Percentiles rank a stretch among this genome's conserved stretches.
phyloP scores from a whole-genome alignment of 306 rosid genomes.

The Pterocarpus macrocarpus region DNA sequence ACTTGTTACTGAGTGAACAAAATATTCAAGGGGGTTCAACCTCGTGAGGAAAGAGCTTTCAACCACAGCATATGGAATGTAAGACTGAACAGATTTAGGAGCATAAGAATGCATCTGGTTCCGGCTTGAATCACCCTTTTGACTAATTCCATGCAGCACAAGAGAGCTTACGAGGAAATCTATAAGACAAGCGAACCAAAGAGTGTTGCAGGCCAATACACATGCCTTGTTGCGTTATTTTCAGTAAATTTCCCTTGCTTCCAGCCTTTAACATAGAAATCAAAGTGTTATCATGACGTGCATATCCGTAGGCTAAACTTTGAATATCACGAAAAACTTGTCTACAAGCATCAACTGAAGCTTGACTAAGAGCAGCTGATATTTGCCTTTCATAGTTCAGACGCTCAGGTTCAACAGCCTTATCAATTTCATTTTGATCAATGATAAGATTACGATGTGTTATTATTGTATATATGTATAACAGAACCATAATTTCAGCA shows the following conservation, averaged over 20 bases:
- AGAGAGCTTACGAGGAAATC: slow-evolving; percentile 71
- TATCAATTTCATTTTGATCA: background rate
- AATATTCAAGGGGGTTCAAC: slow-evolving; percentile 88
- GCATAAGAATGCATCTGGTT: slow-evolving; percentile 47
- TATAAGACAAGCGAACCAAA: slow-evolving; percentile 72
- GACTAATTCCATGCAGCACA: slow-evolving; percentile 85
- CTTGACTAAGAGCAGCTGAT: slow-evolving; percentile 77
- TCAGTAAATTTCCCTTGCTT: slow-evolving; percentile 89
- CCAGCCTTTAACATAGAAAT: slow-evolving; percentile 90
- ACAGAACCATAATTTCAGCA: too few species aligned
- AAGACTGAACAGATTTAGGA: slow-evolving; percentile 58
- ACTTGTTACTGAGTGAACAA: slow-evolving; percentile 88
- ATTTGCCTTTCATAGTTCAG: slow-evolving; percentile 73
- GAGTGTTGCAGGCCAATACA: slow-evolving; percentile 95
- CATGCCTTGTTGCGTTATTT: slow-evolving; percentile 85
- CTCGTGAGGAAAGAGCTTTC: slow-evolving; percentile 82
- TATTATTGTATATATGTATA: too few species aligned
- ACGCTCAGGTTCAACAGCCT: slow-evolving; percentile 48
- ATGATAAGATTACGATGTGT: too few species aligned
- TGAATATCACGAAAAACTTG: slow-evolving; percentile 77
- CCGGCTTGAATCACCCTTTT: slow-evolving; percentile 51
- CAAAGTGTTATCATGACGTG: slow-evolving; percentile 64
- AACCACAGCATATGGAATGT: slow-evolving; percentile 86
- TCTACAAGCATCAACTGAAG: slow-evolving; percentile 82
- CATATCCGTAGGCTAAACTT: slow-evolving; percentile 72